Evolutionary conservation across 768 basidiomycete genomes (phyloP).

Genomic region (Gyrodon lividus): DNA sequence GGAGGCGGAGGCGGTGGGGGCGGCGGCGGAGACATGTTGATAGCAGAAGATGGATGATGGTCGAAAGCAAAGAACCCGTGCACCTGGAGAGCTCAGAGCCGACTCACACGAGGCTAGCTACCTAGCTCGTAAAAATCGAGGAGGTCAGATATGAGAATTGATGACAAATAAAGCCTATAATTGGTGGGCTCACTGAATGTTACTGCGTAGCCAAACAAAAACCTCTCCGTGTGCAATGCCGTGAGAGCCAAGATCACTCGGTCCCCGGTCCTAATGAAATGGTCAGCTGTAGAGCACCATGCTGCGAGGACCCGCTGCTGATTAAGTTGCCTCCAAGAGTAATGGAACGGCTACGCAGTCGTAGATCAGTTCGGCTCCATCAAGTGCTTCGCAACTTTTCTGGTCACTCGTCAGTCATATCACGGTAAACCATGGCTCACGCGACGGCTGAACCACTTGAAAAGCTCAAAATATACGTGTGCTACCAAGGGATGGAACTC

Average conservation of each 20-base stretch:
- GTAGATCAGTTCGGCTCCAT: neutral
- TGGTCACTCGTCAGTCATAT: neutral
- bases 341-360: conserved; percentile 5
- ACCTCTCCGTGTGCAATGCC: conserved; percentile 11
- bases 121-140: conserved; percentile 22
- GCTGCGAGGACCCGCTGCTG: conserved; percentile 12
- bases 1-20: conserved; percentile 51
- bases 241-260: conserved; percentile 22
- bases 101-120: conserved; percentile 29
- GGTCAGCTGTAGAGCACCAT: conserved; percentile 12
- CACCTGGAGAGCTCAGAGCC: conserved; percentile 13
- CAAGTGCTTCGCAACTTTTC: neutral
- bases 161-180: conserved; percentile 25
- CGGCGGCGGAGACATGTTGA: conserved; percentile 45
- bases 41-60: conserved; percentile 18
- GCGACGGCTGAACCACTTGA: neutral
- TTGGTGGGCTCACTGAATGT: conserved; percentile 7
- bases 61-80: conserved; percentile 17
- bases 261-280: conserved; percentile 11
- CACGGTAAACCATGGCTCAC: conserved; percentile 1
- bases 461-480: no score
- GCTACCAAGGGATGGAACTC: conserved; percentile 16
- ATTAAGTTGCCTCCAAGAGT: conserved; percentile 4
- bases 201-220: conserved; percentile 21
- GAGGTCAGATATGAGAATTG: conserved; percentile 12